Conservation (phyloP, 2,329 filamentous ascomycete species). For the Seiridium unicorne region DNA sequence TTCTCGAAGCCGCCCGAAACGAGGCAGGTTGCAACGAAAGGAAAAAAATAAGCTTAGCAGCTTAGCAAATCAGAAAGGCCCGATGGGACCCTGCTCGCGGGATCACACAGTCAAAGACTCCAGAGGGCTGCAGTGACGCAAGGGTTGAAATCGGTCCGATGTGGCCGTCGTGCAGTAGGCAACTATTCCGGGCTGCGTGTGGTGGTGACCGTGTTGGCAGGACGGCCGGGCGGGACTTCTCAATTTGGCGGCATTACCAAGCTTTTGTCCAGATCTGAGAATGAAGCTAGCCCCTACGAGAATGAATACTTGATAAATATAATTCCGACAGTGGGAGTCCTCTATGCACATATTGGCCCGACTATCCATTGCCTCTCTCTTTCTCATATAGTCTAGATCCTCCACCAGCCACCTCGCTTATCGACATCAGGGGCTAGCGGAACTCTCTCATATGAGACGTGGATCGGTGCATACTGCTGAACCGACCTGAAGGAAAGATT, state of each 20-base stretch:
- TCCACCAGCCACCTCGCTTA: background rate
- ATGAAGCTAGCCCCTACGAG: background rate
- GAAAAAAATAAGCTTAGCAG: background rate
- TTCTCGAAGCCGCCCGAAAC: background rate
- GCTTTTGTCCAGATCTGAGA: background rate
- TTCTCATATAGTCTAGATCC: background rate
- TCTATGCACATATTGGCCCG: too few relatives aligned
- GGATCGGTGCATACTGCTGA: too few relatives aligned
- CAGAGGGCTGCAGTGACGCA: background rate
- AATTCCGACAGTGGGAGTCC: too few relatives aligned
- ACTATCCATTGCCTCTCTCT: background rate
- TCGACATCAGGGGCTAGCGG: too few relatives aligned
- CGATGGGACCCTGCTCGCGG: background rate
- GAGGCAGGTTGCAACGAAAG: background rate
- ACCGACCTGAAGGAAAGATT: too few relatives aligned
- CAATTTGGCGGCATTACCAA: background rate
- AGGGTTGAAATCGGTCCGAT: slow-evolving; percentile 2
- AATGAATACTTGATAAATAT: background rate
- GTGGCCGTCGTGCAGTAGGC: background rate
- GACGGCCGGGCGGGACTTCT: background rate
- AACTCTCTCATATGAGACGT: too few relatives aligned
- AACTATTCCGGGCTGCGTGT: background rate
- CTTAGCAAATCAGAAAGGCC: slow-evolving; percentile 3
- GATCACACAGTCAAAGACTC: too few relatives aligned
- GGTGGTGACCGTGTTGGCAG: background rate